Evolutionary conservation across 352 stramenopile species (phyloP).

Genomic region (Thalassiosira oceanica): DNA sequence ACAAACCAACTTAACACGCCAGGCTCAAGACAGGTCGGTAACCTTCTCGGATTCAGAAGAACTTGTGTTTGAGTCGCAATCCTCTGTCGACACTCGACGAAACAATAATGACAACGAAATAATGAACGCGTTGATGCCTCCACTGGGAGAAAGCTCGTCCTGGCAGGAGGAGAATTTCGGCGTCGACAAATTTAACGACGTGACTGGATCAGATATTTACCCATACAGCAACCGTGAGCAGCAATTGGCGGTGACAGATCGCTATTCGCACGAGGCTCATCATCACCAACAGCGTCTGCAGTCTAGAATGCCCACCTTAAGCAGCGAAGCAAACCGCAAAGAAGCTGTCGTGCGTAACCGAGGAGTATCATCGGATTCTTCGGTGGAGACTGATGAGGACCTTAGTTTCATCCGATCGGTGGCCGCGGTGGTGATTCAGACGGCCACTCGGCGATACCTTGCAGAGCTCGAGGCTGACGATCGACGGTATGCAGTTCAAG

Average conservation of each 20-base stretch:
- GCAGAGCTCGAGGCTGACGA: constrained; percentile 42
- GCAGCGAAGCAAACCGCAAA: constrained; percentile 8
- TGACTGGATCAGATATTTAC: constrained; percentile 18
- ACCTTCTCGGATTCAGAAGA: constrained; percentile 29
- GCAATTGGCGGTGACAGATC: constrained; percentile 19
- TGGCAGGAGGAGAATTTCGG: constrained; percentile 33
- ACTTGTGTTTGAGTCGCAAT: constrained; percentile 20
- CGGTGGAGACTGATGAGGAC: constrained; percentile 30
- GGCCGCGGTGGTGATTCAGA: constrained; percentile 74
- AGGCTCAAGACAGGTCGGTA: too few relatives aligned
- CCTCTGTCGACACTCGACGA: constrained; percentile 10
- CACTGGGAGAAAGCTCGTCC: constrained; percentile 13
- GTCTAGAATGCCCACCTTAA: too few relatives aligned
- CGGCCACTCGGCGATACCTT: constrained; percentile 56
- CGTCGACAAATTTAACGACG: constrained; percentile 28
- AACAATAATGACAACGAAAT: too few relatives aligned
- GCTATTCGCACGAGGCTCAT: constrained; percentile 30
- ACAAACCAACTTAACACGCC: too few relatives aligned
- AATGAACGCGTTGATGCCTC: not conserved
- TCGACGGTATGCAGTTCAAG: constrained; percentile 35
- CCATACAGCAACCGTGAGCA: constrained; percentile 16
- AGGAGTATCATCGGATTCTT: constrained; percentile 21
- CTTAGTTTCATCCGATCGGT: constrained; percentile 64
- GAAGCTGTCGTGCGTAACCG: not conserved
- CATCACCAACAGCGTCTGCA: constrained; percentile 9